A percentile compares a stretch with the other conserved stretches of the same genome.
phyloP scores from a whole-genome alignment of 2,329 filamentous ascomycete species.

The Diplodia mutila region DNA sequence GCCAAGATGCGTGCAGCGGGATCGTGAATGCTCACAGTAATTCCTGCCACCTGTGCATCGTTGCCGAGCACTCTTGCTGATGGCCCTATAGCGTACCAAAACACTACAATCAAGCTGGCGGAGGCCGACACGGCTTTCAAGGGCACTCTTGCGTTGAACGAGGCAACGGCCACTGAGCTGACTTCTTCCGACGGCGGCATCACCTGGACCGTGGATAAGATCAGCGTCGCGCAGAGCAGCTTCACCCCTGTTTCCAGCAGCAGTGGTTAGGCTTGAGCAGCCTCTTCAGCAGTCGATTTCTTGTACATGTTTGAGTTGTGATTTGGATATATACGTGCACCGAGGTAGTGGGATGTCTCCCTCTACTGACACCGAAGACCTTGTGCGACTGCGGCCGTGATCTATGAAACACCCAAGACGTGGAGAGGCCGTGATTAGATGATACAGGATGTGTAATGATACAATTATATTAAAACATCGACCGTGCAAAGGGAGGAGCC shows the following conservation, averaged over 20 bases:
- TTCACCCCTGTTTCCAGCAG: neutral
- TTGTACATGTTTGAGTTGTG: neutral
- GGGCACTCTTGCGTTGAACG: conserved; percentile 42
- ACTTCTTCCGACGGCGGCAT: conserved; percentile 47
- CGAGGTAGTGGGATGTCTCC: neutral
- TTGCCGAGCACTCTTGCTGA: neutral
- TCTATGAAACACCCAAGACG: neutral
- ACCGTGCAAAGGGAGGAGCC: neutral
- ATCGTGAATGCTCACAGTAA: conserved; percentile 44
- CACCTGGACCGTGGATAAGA: conserved; percentile 50
- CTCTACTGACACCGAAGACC: neutral
- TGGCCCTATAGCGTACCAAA: conserved; percentile 5
- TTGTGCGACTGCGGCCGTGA: neutral
- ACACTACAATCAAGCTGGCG: conserved; percentile 45
- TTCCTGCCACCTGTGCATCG: conserved; percentile 30
- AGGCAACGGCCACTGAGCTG: conserved; percentile 47
- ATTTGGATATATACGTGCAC: neutral
- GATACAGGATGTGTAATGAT: neutral
- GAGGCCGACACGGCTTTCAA: conserved; percentile 45
- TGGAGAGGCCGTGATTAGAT: conserved; percentile 12
- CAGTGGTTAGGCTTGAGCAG: neutral
- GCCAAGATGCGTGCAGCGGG: conserved; percentile 45
- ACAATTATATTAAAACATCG: neutral
- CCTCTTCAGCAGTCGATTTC: neutral
- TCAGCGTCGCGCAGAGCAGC: conserved; percentile 36